Evolutionary conservation across 495 filamentous ascomycete genomes (phyloP).

Genomic region (Astrocystis sublimbata): DNA sequence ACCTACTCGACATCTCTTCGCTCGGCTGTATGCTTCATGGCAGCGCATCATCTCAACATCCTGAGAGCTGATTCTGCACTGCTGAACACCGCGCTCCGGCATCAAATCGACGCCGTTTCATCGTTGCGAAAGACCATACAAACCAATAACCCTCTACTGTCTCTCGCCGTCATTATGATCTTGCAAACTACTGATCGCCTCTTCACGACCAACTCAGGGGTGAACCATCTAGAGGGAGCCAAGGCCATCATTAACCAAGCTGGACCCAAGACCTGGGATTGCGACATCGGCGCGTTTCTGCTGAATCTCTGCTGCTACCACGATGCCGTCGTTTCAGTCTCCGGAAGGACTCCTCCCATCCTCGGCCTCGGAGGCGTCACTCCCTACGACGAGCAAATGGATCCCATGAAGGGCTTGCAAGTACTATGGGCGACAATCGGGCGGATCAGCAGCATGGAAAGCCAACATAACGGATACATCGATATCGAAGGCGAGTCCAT

Average conservation of each 20-base stretch:
- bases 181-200: conserved; percentile 31
- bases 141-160: conserved; percentile 26
- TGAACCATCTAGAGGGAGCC: conserved; percentile 32
- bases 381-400: conserved; percentile 23
- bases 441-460: conserved; percentile 30
- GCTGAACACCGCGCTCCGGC: conserved; percentile 24
- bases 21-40: conserved; percentile 31
- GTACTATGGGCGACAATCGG: conserved; percentile 26
- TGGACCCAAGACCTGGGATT: conserved; percentile 16
- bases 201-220: conserved; percentile 31
- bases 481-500: conserved; percentile 22
- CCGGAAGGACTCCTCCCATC: conserved; percentile 24
- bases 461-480: conserved; percentile 7
- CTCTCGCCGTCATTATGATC: conserved; percentile 31
- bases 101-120: conserved; percentile 25
- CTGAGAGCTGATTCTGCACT: conserved; percentile 26
- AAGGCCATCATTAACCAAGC: conserved; percentile 29
- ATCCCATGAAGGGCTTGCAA: conserved; percentile 27
- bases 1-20: conserved; percentile 26
- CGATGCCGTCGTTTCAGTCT: conserved; percentile 31
- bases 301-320: conserved; percentile 32
- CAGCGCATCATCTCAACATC: conserved; percentile 31
- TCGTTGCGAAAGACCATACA: conserved; percentile 26
- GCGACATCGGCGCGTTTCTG: conserved; percentile 26
- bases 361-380: conserved; percentile 23